phyloP scores from a whole-genome alignment of 2,329 filamentous ascomycete species.

The Arthrobotrys sphaeroides region DNA sequence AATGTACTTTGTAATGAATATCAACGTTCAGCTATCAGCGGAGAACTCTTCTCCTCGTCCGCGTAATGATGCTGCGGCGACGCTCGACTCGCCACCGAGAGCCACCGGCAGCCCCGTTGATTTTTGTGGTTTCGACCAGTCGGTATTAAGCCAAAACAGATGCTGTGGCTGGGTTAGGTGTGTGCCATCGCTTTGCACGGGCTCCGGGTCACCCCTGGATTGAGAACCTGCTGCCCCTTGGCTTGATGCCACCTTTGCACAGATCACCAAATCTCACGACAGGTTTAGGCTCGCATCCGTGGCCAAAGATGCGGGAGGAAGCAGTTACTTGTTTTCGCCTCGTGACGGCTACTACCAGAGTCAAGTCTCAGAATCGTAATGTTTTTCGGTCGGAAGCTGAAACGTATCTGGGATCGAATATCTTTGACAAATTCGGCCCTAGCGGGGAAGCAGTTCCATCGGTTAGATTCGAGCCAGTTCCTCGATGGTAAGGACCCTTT shows the following conservation, averaged over 20 bases:
- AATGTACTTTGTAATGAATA: slow-evolving; percentile 43
- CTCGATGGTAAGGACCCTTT: slow-evolving; percentile 42
- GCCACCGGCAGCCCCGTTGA: slow-evolving; percentile 36
- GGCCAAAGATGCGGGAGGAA: slow-evolving; percentile 38
- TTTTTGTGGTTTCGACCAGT: background rate
- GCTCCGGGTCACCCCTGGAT: slow-evolving; percentile 10
- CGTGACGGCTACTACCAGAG: slow-evolving; percentile 49
- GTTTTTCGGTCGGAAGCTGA: slow-evolving; percentile 6
- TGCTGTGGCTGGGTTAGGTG: slow-evolving; percentile 34
- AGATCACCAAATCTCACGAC: slow-evolving; percentile 5
- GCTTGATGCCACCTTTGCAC: slow-evolving; percentile 20
- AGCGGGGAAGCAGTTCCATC: slow-evolving; percentile 16
- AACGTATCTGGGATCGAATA: slow-evolving; percentile 37
- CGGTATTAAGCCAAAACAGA: slow-evolving; percentile 4
- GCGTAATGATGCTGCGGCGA: background rate
- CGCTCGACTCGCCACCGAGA: background rate
- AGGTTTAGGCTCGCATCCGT: slow-evolving; percentile 15
- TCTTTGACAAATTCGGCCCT: slow-evolving; percentile 28
- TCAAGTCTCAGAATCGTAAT: slow-evolving; percentile 17
- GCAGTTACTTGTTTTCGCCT: slow-evolving; percentile 43
- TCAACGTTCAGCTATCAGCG: slow-evolving; percentile 2
- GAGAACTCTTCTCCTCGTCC: background rate
- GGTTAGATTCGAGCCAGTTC: slow-evolving; percentile 14
- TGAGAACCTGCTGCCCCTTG: slow-evolving; percentile 4
- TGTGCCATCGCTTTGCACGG: background rate